phyloP scores from a whole-genome alignment of 1,284 basidiomycete genomes.

The Irpex sp. region DNA sequence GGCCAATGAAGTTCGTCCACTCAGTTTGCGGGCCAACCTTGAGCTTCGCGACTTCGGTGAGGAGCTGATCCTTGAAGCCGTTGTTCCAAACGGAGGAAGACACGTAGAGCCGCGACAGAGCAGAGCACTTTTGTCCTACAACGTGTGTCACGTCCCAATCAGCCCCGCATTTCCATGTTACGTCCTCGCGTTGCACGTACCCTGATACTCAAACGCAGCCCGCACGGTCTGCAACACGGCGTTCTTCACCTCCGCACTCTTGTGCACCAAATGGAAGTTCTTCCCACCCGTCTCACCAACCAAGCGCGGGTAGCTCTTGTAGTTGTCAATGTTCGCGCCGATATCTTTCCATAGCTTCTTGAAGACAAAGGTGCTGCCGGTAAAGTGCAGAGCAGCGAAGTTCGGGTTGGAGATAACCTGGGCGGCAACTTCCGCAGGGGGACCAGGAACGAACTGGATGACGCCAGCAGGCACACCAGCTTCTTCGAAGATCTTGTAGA shows the following conservation, averaged over 20 bases:
- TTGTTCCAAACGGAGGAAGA: constrained; percentile 81
- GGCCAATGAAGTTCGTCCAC: constrained; percentile 89
- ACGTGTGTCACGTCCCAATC: background rate
- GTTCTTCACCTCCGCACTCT: constrained; percentile 58
- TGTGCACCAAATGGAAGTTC: constrained; percentile 2
- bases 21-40: constrained; percentile 79
- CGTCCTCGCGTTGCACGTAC: constrained; percentile 28
- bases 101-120: constrained; percentile 89
- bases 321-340: constrained; percentile 79
- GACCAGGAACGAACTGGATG: constrained; percentile 94
- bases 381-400: constrained; percentile 95
- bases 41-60: constrained; percentile 77
- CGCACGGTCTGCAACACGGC: constrained; percentile 88
- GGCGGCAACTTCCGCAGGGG: constrained; percentile 75
- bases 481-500: constrained; percentile 89
- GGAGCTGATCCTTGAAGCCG: constrained; percentile 82
- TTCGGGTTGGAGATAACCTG: constrained; percentile 75
- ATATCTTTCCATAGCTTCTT: constrained; percentile 96
- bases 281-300: constrained; percentile 80
- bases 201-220: constrained; percentile 95
- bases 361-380: constrained; percentile 94
- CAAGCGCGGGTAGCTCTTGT: constrained; percentile 88
- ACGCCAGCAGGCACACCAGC: constrained; percentile 93
- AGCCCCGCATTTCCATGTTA: background rate
- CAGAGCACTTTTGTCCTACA: constrained; percentile 92